Conservation (phyloP, 345 rosid species). For the Heritiera fomes region DNA sequence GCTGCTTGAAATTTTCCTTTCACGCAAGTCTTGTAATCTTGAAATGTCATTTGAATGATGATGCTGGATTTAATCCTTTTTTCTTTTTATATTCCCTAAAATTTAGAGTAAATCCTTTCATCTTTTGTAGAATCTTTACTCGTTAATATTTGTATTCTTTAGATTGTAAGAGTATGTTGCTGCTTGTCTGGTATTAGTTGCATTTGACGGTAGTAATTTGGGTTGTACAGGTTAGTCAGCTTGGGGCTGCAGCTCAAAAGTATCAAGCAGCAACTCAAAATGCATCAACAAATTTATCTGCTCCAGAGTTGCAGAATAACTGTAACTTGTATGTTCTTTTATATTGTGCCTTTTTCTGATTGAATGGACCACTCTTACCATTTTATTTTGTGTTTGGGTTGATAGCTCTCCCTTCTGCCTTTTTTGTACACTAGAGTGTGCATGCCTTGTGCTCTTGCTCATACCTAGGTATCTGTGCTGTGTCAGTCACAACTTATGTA, state of each 20-base stretch:
- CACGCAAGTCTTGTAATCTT: not conserved
- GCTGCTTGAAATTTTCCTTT: not conserved
- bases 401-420: not conserved
- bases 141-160: not conserved
- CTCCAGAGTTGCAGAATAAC: slow-evolving; percentile 77
- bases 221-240: slow-evolving; percentile 75
- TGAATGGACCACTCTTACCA: not conserved
- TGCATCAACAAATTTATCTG: slow-evolving; percentile 73
- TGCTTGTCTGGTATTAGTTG: not conserved
- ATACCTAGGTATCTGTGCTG: not conserved
- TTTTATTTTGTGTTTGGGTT: not conserved
- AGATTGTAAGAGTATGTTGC: slow-evolving; percentile 1
- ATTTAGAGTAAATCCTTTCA: not conserved
- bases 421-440: not conserved
- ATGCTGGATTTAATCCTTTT: not conserved
- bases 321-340: slow-evolving; percentile 73
- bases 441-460: not conserved
- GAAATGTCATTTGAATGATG: not conserved
- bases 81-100: not conserved
- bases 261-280: slow-evolving; percentile 89
- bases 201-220: slow-evolving; percentile 12
- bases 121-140: not conserved
- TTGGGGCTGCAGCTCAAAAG: slow-evolving; percentile 85
- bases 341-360: not conserved
- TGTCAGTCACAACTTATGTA: not conserved